Conservation (phyloP, 176 grass and related monocot species). For the Eleusine indica region DNA sequence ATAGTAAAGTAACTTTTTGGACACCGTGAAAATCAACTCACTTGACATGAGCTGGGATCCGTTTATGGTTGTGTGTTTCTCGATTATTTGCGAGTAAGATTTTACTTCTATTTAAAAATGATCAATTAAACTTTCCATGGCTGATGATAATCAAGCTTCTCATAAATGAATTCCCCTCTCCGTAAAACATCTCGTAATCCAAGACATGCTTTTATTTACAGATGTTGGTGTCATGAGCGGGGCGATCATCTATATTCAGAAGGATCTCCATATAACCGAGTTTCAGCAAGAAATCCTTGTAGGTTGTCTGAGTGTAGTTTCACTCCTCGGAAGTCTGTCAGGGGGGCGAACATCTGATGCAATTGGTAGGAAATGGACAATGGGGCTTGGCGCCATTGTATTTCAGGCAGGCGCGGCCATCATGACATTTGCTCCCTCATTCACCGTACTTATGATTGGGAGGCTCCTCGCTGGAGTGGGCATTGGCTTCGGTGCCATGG, state of each 20-base stretch:
- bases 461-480: constrained; percentile 80
- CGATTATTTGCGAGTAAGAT: not conserved
- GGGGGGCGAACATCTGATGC: constrained; percentile 87
- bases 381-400: constrained; percentile 78
- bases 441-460: constrained; percentile 76
- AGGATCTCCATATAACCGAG: constrained; percentile 87
- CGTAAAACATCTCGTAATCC: not conserved
- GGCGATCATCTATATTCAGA: constrained; percentile 81
- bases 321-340: constrained; percentile 84
- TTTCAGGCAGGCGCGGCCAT: constrained; percentile 75
- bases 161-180: not conserved
- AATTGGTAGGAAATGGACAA: constrained; percentile 92
- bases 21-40: not conserved
- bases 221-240: constrained; percentile 97
- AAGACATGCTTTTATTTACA: constrained; percentile 39
- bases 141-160: not conserved
- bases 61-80: not conserved
- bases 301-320: constrained; percentile 84
- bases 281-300: constrained; percentile 88
- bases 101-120: not conserved
- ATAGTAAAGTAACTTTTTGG: not conserved
- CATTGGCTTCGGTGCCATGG: constrained; percentile 91
- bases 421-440: constrained; percentile 93
- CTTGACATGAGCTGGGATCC: not conserved
- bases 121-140: not conserved